Evolutionary conservation across 1,284 basidiomycete species (phyloP).

Genomic region (Takashimella koratensis): DNA sequence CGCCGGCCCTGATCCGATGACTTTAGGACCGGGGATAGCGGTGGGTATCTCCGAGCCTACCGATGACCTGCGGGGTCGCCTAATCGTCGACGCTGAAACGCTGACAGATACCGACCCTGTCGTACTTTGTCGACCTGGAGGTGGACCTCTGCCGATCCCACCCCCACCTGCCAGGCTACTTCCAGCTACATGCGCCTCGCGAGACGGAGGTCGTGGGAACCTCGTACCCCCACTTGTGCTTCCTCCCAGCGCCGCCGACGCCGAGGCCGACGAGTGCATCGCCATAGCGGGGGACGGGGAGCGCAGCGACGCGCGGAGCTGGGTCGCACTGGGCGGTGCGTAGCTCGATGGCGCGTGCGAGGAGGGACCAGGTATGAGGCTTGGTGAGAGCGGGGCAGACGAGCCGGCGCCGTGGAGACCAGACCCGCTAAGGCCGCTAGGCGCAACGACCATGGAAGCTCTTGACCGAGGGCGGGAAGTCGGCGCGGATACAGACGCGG

Average conservation of each 20-base stretch:
- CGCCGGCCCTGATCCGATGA: slow-evolving; percentile 18
- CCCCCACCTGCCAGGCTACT: neutral
- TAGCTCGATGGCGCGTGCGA: too few species aligned
- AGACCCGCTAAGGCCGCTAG: too few species aligned
- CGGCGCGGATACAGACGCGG: neutral
- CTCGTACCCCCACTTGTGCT: neutral
- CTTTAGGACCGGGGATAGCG: slow-evolving; percentile 28
- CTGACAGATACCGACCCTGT: slow-evolving; percentile 1
- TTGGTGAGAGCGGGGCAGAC: neutral
- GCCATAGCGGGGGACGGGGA: neutral
- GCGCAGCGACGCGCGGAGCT: neutral
- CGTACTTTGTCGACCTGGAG: slow-evolving; percentile 12
- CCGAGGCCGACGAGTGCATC: neutral
- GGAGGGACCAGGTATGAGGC: too few species aligned
- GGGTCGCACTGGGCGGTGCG: too few species aligned
- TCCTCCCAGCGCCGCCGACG: neutral
- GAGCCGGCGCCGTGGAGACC: too few species aligned
- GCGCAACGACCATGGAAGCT: neutral
- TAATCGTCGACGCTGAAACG: slow-evolving; percentile 8
- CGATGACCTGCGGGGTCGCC: slow-evolving; percentile 23
- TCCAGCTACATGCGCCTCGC: neutral
- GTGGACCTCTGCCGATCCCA: slow-evolving; percentile 25
- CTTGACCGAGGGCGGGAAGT: neutral
- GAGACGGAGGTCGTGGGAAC: neutral
- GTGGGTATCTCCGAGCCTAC: slow-evolving; percentile 21